phyloP scores from a whole-genome alignment of 768 basidiomycete genomes.

The Termitomyces bulborhizus region DNA sequence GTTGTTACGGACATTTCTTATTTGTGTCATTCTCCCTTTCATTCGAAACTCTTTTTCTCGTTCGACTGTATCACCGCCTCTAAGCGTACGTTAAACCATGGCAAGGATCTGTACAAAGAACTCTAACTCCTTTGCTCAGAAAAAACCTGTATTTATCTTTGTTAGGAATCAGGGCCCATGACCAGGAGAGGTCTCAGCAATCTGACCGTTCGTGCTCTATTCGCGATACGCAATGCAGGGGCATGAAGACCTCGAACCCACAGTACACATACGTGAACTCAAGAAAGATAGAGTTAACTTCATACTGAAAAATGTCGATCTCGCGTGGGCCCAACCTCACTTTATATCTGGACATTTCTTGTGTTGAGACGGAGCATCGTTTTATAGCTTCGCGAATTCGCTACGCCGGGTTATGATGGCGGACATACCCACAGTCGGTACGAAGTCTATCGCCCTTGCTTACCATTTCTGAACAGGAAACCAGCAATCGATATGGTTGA shows the following conservation, averaged over 20 bases:
- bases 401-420: slow-evolving; percentile 92
- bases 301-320: slow-evolving; percentile 91
- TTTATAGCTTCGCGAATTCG: slow-evolving; percentile 83
- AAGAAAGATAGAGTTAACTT: slow-evolving; percentile 87
- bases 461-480: slow-evolving; percentile 1
- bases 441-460: slow-evolving; percentile 21
- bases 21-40: no score
- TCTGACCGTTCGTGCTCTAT: not conserved
- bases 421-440: slow-evolving; percentile 93
- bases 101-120: no score
- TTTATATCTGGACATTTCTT: not conserved
- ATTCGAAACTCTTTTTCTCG: no score
- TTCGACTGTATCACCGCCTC: no score
- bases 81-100: no score
- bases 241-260: slow-evolving; percentile 50
- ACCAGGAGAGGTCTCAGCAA: not conserved
- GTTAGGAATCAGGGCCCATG: not conserved
- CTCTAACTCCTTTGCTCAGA: no score
- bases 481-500: slow-evolving; percentile 96
- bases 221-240: slow-evolving; percentile 25
- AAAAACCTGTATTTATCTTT: not conserved
- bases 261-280: slow-evolving; percentile 78
- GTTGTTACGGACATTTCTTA: no score
- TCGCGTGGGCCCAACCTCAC: slow-evolving; percentile 58
- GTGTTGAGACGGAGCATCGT: slow-evolving; percentile 7